Conservation (phyloP, 225 moss, liverwort and hornwort species). For the Pseudoscleropodium purum region DNA sequence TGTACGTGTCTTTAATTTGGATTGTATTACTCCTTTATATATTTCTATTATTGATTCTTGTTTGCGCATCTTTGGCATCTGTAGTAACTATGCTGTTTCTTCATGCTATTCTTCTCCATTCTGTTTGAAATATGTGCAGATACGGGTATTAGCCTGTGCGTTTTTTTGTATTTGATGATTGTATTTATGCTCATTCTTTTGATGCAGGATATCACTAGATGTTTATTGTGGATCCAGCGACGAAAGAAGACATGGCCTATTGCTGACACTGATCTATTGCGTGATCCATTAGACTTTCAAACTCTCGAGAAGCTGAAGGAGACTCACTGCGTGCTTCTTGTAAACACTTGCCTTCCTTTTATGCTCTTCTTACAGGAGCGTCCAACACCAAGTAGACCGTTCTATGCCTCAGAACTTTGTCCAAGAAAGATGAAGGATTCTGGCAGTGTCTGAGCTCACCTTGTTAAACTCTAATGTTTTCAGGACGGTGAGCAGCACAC, state of each 20-base stretch:
- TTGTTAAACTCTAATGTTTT: neutral
- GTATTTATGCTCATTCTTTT: neutral
- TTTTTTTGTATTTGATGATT: neutral
- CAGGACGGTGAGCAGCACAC: constrained; percentile 88
- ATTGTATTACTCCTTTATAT: neutral
- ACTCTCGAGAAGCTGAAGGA: constrained; percentile 78
- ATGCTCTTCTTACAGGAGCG: neutral
- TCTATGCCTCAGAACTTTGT: neutral
- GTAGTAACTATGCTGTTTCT: neutral
- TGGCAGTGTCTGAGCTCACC: constrained; percentile 4
- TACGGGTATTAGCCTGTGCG: neutral
- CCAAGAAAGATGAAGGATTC: neutral
- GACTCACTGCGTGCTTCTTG: constrained; percentile 65
- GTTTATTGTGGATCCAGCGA: constrained; percentile 88
- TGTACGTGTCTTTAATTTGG: constrained; percentile 31
- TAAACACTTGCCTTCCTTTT: constrained; percentile 16
- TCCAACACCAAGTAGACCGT: neutral
- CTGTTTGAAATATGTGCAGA: neutral
- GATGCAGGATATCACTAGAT: constrained; percentile 86
- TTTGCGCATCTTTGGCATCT: neutral
- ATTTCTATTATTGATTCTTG: neutral
- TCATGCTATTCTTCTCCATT: neutral
- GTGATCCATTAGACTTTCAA: constrained; percentile 76
- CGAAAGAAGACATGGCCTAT: constrained; percentile 87
- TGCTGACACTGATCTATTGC: constrained; percentile 60